phyloP scores from a whole-genome alignment of 2,329 filamentous ascomycete species.

The Cercospora zeae-maydis region DNA sequence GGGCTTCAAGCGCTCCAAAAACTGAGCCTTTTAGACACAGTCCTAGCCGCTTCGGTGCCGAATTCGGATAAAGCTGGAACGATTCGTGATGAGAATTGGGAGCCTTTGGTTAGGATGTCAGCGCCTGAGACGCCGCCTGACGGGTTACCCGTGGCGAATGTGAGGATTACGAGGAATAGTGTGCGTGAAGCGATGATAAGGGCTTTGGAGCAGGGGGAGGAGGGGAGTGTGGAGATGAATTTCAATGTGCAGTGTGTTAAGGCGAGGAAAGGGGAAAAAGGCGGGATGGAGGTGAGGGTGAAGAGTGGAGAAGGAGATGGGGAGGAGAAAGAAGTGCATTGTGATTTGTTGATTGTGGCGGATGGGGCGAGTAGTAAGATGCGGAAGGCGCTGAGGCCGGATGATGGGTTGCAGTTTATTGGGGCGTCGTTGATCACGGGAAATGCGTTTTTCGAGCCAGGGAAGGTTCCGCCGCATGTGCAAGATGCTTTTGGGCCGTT shows the following conservation, averaged over 20 bases:
- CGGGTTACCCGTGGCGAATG: neutral
- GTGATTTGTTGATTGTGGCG: constrained; percentile 20
- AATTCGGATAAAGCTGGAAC: neutral
- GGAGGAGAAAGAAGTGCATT: constrained; percentile 8
- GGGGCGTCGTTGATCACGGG: constrained; percentile 12
- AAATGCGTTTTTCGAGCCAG: constrained; percentile 10
- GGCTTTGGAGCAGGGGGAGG: neutral
- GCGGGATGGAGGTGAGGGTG: neutral
- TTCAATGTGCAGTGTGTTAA: neutral
- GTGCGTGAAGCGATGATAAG: constrained; percentile 1
- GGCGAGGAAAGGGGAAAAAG: neutral
- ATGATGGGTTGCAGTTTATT: constrained; percentile 11
- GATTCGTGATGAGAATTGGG: neutral
- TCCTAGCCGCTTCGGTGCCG: constrained; percentile 7
- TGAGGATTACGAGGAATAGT: constrained; percentile 8
- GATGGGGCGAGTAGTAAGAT: constrained; percentile 22
- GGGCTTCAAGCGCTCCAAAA: constrained; percentile 14
- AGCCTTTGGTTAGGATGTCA: neutral
- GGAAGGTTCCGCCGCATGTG: constrained; percentile 8
- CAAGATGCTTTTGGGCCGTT: constrained; percentile 22
- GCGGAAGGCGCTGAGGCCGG: constrained; percentile 6
- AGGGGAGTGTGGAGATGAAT: neutral
- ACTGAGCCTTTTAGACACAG: constrained; percentile 14
- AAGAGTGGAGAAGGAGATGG: neutral
- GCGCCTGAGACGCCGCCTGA: neutral